A percentile compares a stretch with the other conserved stretches of the same genome.
Evolutionary conservation across 140 eudicot species (phyloP).

Genomic region (Oenanthe javanica): DNA sequence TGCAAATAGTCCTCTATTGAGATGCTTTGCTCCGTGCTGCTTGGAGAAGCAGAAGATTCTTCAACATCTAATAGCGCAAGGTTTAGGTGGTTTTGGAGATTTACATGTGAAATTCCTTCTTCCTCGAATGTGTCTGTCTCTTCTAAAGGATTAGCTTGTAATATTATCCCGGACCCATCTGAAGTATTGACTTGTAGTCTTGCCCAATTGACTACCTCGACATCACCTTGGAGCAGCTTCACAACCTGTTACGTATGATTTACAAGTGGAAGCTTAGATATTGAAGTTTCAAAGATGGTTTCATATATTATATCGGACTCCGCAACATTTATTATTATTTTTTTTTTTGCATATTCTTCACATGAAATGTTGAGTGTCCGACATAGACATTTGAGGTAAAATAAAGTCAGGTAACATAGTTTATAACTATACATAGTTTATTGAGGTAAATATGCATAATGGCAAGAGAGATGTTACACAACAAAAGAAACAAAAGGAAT

Average conservation of each 20-base stretch:
- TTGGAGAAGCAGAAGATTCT: constrained; percentile 51
- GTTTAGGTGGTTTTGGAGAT: constrained; percentile 63
- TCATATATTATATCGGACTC: neutral
- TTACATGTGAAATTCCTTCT: constrained; percentile 42
- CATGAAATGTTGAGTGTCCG: too few relatives aligned
- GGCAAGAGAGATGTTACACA: too few relatives aligned
- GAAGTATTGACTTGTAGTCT: constrained; percentile 33
- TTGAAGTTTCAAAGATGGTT: neutral
- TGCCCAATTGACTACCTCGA: constrained; percentile 59
- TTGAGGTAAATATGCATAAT: too few relatives aligned
- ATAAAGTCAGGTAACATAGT: too few relatives aligned
- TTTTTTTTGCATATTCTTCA: too few relatives aligned
- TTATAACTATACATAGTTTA: too few relatives aligned
- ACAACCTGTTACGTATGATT: constrained; percentile 36
- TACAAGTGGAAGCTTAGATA: neutral
- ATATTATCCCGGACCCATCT: constrained; percentile 29
- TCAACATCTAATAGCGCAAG: constrained; percentile 76
- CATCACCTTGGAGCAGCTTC: constrained; percentile 69
- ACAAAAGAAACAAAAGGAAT: too few relatives aligned
- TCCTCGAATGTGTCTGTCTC: constrained; percentile 40
- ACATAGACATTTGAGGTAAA: too few relatives aligned
- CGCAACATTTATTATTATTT: too few relatives aligned
- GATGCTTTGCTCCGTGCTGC: constrained; percentile 59
- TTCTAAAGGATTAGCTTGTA: constrained; percentile 30
- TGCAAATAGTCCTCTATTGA: constrained; percentile 77